A percentile compares a stretch with the other conserved stretches of the same genome.
phyloP scores from a whole-genome alignment of 768 basidiomycete species.

The Boletus tylopilopsis region DNA sequence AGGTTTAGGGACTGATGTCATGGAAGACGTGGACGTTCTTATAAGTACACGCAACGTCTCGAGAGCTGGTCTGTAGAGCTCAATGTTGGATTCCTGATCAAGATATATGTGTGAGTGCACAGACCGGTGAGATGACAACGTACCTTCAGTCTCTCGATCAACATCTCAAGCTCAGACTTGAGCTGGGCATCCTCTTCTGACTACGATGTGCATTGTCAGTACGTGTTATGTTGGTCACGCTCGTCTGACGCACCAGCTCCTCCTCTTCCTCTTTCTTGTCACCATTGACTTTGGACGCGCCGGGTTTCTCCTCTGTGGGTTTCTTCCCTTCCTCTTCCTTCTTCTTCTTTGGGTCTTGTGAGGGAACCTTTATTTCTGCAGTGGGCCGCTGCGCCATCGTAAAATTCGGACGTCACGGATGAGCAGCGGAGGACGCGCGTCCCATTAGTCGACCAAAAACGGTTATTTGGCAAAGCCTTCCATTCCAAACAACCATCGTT shows the following conservation, averaged over 20 bases:
- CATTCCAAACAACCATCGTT: constrained; percentile 29
- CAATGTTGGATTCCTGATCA: constrained; percentile 78
- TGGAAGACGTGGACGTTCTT: constrained; percentile 93
- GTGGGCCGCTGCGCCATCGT: constrained; percentile 59
- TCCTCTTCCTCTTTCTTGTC: constrained; percentile 57
- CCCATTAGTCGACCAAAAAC: constrained; percentile 21
- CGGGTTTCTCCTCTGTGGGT: constrained; percentile 47
- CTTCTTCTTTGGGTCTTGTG: constrained; percentile 77
- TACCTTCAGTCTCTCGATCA: constrained; percentile 90
- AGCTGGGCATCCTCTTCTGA: constrained; percentile 95
- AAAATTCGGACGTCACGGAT: constrained; percentile 6
- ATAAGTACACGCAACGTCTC: constrained; percentile 93
- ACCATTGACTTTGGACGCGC: constrained; percentile 52
- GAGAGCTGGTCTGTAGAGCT: constrained; percentile 83
- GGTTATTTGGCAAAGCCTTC: constrained; percentile 31
- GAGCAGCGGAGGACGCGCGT: constrained; percentile 28
- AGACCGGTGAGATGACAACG: constrained; percentile 15
- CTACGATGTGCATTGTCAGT: constrained; percentile 36
- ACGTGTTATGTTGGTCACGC: constrained; percentile 7
- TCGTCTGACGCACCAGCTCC: constrained; percentile 62
- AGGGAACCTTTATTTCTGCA: constrained; percentile 58
- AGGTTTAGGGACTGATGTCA: constrained; percentile 99
- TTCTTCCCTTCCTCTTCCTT: constrained; percentile 41
- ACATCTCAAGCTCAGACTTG: constrained; percentile 93
- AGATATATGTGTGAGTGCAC: constrained; percentile 13